A percentile compares a stretch with the other conserved stretches of the same genome.
Evolutionary conservation across 139 green algal genomes (phyloP).

Genomic region (Chlorella vulgaris): DNA sequence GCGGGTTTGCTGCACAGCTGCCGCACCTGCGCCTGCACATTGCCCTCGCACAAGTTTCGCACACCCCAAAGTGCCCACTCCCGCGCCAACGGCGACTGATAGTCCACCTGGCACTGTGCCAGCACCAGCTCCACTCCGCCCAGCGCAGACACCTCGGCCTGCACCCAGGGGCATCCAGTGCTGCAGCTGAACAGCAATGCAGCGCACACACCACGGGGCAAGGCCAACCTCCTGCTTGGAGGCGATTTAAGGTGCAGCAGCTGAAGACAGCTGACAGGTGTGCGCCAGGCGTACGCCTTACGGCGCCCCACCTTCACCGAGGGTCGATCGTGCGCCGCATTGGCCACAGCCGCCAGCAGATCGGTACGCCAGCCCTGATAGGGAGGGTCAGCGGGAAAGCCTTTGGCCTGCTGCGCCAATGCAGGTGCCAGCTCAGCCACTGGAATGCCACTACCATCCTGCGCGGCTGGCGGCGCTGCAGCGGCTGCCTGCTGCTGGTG

Average conservation of each 20-base stretch:
- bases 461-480: neutral
- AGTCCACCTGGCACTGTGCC: conserved; percentile 67
- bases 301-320: conserved; percentile 31
- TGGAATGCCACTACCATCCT: conserved; percentile 35
- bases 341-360: conserved; percentile 74
- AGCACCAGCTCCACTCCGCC: conserved; percentile 73
- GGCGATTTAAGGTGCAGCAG: too few relatives aligned
- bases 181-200: neutral
- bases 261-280: too few relatives aligned
- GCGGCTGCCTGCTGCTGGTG: conserved; percentile 5
- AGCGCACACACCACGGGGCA: too few relatives aligned
- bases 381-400: conserved; percentile 19
- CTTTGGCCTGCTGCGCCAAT: neutral
- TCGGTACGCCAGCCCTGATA: conserved; percentile 79
- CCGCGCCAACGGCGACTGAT: conserved; percentile 66
- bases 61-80: conserved; percentile 93
- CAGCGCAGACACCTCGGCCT: conserved; percentile 44
- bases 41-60: conserved; percentile 86
- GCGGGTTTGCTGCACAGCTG: neutral
- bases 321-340: conserved; percentile 45
- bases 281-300: too few relatives aligned
- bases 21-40: conserved; percentile 38
- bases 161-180: conserved; percentile 8
- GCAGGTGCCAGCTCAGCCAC: conserved; percentile 1
- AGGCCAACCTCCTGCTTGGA: too few relatives aligned